Evolutionary conservation across 179 eudicot genomes (phyloP), one percentile per base, ranked within the genome.

Genomic region (Pouteria campechiana): DNA sequence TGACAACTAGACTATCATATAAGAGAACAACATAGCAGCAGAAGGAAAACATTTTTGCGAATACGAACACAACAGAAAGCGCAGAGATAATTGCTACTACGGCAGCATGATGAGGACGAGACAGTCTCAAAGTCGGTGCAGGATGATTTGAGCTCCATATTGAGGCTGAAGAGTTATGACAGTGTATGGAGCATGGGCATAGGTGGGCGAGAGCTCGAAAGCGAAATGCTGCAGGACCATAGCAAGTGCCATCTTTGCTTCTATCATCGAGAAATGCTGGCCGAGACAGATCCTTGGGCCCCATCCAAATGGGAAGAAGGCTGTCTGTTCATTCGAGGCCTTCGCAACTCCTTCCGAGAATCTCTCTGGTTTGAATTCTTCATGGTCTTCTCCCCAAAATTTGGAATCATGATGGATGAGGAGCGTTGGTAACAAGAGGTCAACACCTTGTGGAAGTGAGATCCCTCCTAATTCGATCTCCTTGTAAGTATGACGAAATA

Each of bases 121-220:
- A n/a, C n/a, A n/a, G n/a, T n/a, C n/a, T 36, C 29, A n/a, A 17
- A 61, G 44, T 36, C 16, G 46, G 25, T 58, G 61, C 13, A 74
- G 45, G 4, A 41, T 48, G 29, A 74, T 30, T 19, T 57, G 78
- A 61, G 83, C 78, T 55, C 70, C 83, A 65, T 76, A 70, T 40
- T 72, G 78, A 7, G 78, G 78, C 35, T 72, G 83, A 61, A 75
- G 75, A 56, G 66, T 64, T 63, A 68, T 58, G 12, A 61, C 73
- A 19, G 73, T 68, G 38, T 68, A 39, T 21, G 75, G 83, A 40
- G 75, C 75, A 64, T 75, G 78, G 47, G 46, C 39, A 43, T 72
- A 76, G 21, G 78, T 61, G 21, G 65, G 63, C 11, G 76, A 68
- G 33, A 65, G 64, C 41, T 69, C 42, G 15, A 76, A 52, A 0